Percentiles rank a stretch among this genome's conserved stretches.
phyloP scores from a whole-genome alignment of 805 yeast species.

The Candida yuanshanica region DNA sequence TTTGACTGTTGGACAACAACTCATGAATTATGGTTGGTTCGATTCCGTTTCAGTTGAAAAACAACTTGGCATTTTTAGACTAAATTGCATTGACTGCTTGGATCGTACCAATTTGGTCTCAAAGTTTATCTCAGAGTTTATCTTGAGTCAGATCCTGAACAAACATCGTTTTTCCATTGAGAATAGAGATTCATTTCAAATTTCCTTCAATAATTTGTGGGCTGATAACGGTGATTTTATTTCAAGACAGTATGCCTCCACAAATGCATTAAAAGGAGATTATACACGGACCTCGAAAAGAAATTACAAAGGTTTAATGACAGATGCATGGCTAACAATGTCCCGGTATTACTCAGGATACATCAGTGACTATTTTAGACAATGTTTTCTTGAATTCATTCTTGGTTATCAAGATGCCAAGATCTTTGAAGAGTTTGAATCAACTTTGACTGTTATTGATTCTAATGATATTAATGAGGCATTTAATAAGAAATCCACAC shows the following conservation, averaged over 20 bases:
- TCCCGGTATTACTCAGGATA: constrained; percentile 39
- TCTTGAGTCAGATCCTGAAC: constrained; percentile 22
- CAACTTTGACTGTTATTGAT: constrained; percentile 25
- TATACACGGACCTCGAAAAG: constrained; percentile 39
- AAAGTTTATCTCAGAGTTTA: constrained; percentile 30
- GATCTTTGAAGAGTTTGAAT: constrained; percentile 37
- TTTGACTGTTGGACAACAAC: constrained; percentile 13
- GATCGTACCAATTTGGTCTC: constrained; percentile 55
- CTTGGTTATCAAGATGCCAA: constrained; percentile 31
- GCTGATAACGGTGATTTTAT: constrained; percentile 68
- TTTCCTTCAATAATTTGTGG: constrained; percentile 38
- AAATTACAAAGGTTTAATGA: constrained; percentile 35
- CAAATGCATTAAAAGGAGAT: constrained; percentile 49
- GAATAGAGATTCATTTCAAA: constrained; percentile 14
- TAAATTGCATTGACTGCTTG: constrained; percentile 60
- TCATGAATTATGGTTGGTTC: constrained; percentile 27
- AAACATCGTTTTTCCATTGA: constrained; percentile 11
- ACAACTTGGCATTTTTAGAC: constrained; percentile 52
- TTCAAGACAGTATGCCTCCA: constrained; percentile 56
- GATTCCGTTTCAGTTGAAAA: constrained; percentile 20
- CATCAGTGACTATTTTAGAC: constrained; percentile 39
- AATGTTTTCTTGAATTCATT: constrained; percentile 37
- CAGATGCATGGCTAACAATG: constrained; percentile 37
- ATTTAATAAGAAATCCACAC: constrained; percentile 24
- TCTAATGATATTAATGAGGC: constrained; percentile 18